Percentiles rank a stretch among this genome's conserved stretches.
Conservation (phyloP, 208 protist genomes). For the Leptomonas pyrrhocoris region DNA sequence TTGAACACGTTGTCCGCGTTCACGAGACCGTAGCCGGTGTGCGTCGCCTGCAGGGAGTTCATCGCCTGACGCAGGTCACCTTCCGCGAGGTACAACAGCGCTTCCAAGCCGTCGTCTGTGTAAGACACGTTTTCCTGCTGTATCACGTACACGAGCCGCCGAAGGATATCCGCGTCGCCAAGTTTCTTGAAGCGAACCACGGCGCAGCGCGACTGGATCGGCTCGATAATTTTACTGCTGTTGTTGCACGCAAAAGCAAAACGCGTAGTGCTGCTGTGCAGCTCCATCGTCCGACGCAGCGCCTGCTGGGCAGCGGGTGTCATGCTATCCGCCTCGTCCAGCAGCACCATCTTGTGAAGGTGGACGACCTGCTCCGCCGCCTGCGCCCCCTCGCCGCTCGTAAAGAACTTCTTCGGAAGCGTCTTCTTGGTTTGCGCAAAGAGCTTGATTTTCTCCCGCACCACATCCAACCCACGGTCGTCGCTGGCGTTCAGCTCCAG, state of each 20-base stretch:
- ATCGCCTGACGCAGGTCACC: conserved; percentile 97
- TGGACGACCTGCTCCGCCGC: conserved; percentile 35
- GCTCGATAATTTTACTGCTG: conserved; percentile 99
- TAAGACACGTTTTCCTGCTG: conserved; percentile 90
- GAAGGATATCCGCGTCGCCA: conserved; percentile 92
- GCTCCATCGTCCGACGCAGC: conserved; percentile 98
- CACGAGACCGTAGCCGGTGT: conserved; percentile 95
- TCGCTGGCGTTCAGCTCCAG: conserved; percentile 99
- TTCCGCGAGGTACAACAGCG: conserved; percentile 97
- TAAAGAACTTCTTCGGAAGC: conserved; percentile 69
- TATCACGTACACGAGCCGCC: conserved; percentile 92
- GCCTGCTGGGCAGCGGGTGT: conserved; percentile 98
- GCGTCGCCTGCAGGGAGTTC: conserved; percentile 98
- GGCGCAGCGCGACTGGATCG: conserved; percentile 97
- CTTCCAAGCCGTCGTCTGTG: conserved; percentile 96
- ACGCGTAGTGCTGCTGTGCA: conserved; percentile 96
- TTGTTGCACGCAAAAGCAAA: conserved; percentile 99
- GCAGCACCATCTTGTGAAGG: conserved; percentile 99
- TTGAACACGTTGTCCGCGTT: conserved; percentile 99
- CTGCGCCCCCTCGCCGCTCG: conserved; percentile 21
- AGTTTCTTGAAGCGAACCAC: conserved; percentile 88
- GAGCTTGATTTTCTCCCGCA: conserved; percentile 98
- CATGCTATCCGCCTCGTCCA: conserved; percentile 99
- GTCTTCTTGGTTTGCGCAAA: conserved; percentile 97
- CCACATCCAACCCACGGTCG: conserved; percentile 98